phyloP scores from a whole-genome alignment of 192 early-diverging fungal genomes.

The Gonapodya sp. region DNA sequence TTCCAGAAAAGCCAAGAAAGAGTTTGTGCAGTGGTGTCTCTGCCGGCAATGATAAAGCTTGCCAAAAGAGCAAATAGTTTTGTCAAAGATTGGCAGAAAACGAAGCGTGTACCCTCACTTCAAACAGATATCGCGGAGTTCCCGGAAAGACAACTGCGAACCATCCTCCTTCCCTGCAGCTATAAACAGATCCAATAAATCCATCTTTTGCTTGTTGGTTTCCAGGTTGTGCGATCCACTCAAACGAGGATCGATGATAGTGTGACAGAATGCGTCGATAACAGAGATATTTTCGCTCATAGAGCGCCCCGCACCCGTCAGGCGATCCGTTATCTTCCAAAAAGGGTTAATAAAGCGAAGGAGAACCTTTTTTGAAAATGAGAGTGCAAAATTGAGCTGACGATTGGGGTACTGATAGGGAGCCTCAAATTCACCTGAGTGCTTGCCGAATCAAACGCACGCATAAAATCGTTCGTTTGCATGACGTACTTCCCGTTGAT shows the following conservation, averaged over 20 bases:
- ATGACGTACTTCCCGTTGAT: not conserved
- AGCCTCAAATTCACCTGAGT: not conserved
- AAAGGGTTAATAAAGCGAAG: not conserved
- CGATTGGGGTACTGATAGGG: too few species aligned
- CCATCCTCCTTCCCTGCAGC: constrained; percentile 28
- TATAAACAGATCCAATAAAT: constrained; percentile 26
- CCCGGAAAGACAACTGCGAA: constrained; percentile 18
- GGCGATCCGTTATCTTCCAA: constrained; percentile 1
- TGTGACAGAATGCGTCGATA: not conserved
- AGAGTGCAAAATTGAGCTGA: too few species aligned
- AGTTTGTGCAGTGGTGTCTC: constrained; percentile 37
- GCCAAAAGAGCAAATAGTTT: too few species aligned
- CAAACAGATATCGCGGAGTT: constrained; percentile 33
- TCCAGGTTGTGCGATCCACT: not conserved
- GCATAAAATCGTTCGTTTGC: not conserved
- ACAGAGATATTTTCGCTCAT: not conserved
- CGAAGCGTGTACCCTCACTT: not conserved
- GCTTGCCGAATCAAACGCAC: constrained; percentile 1
- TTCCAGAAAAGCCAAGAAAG: constrained; percentile 43
- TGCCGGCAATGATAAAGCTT: constrained; percentile 12
- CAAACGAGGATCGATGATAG: not conserved
- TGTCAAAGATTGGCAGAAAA: too few species aligned
- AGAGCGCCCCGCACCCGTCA: not conserved
- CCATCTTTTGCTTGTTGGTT: not conserved
- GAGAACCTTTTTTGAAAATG: not conserved